phyloP scores from a whole-genome alignment of 2,329 filamentous ascomycete species.

The Niveomyces coronatus region DNA sequence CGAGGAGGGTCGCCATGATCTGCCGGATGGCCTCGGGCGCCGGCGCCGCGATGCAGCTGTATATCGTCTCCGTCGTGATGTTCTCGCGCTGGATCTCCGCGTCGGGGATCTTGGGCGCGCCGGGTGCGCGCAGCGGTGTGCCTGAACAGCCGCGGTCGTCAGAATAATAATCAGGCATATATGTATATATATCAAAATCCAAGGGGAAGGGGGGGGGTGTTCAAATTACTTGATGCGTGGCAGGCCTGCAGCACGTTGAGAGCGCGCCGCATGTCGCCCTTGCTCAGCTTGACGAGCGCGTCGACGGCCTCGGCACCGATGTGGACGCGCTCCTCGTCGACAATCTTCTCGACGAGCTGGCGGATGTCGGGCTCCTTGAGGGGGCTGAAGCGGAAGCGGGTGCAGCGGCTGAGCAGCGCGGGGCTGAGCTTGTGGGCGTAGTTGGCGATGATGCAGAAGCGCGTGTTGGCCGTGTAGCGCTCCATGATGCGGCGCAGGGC shows the following conservation, averaged over 20 bases:
- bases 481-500: constrained; percentile 95
- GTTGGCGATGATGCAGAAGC: constrained; percentile 98
- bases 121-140: constrained; percentile 54
- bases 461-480: constrained; percentile 94
- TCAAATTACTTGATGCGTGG: constrained; percentile 70
- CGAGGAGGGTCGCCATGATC: constrained; percentile 75
- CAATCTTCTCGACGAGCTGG: constrained; percentile 75
- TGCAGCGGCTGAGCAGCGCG: constrained; percentile 84
- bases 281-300: constrained; percentile 75
- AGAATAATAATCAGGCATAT: not conserved
- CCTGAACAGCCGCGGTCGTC: constrained; percentile 29
- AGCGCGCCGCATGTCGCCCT: constrained; percentile 91
- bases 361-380: constrained; percentile 83
- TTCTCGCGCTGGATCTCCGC: constrained; percentile 61
- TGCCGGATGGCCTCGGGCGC: constrained; percentile 79
- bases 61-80: constrained; percentile 87
- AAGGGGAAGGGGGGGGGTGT: not conserved
- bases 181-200: not conserved
- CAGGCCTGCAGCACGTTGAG: constrained; percentile 95
- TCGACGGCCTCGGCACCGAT: constrained; percentile 74
- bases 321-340: constrained; percentile 75
- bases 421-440: constrained; percentile 97
- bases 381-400: constrained; percentile 88
- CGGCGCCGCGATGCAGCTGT: constrained; percentile 93
- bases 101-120: constrained; percentile 48